Conservation (phyloP, 2,329 filamentous ascomycete species). For the Madurella mycetomatis region DNA sequence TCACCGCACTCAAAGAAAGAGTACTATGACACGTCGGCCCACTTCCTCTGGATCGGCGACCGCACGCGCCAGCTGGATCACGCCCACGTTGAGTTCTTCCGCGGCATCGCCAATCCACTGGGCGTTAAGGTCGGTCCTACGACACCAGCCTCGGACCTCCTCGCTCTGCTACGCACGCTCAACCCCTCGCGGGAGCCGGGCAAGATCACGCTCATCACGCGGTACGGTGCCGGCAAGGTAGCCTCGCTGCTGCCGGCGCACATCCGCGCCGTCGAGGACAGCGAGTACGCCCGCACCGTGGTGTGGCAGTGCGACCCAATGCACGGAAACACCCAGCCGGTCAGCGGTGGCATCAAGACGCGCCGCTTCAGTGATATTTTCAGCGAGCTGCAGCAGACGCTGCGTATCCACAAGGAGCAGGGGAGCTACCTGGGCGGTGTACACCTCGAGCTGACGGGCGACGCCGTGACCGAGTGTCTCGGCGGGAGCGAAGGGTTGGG, state of each 20-base stretch:
- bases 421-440: conserved; percentile 88
- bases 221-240: conserved; percentile 81
- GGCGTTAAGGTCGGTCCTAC: conserved; percentile 93
- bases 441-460: conserved; percentile 91
- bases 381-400: conserved; percentile 75
- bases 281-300: conserved; percentile 61
- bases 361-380: conserved; percentile 88
- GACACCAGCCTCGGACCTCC: conserved; percentile 71
- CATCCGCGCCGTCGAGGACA: conserved; percentile 82
- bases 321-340: conserved; percentile 72
- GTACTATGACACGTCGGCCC: conserved; percentile 91
- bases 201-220: conserved; percentile 93
- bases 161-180: conserved; percentile 74
- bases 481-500: conserved; percentile 83
- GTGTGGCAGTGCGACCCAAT: conserved; percentile 99
- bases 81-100: conserved; percentile 95
- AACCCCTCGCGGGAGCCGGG: conserved; percentile 80
- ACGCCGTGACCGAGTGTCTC: conserved; percentile 93
- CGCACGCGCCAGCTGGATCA: conserved; percentile 90
- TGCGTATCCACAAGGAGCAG: conserved; percentile 77
- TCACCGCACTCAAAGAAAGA: conserved; percentile 45
- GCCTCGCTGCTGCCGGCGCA: conserved; percentile 71
- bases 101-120: conserved; percentile 91
- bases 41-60: conserved; percentile 98
- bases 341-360: conserved; percentile 82